These are phyloP conservation scores for Mallotus nudiflorus DNA, from an alignment of 345 rosid species.

Conservation along the genomic window DNA sequence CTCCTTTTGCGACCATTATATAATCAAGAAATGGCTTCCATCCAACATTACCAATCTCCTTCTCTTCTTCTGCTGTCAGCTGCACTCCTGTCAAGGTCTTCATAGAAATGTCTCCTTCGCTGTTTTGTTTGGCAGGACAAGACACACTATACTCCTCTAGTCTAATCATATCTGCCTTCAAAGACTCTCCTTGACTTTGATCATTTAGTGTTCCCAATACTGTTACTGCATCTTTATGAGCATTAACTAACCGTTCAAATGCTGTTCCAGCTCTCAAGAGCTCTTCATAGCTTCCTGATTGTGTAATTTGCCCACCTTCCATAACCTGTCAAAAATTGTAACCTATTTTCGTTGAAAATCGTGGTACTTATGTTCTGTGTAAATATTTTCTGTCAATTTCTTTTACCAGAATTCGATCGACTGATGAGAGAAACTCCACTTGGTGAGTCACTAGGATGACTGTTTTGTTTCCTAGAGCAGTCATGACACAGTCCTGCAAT, in stretches of 20 bases:
- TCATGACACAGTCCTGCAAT: conserved; percentile 41
- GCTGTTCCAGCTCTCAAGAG: conserved; percentile 32
- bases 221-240: conserved; percentile 33
- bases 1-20: conserved; percentile 24
- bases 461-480: conserved; percentile 30
- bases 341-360: not conserved
- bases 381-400: not conserved
- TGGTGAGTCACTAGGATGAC: conserved; percentile 49
- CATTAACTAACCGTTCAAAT: conserved; percentile 36
- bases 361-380: not conserved
- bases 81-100: conserved; percentile 22
- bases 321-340: conserved; percentile 31
- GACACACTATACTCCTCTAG: not conserved
- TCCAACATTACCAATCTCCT: conserved; percentile 34
- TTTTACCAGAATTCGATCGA: conserved; percentile 40
- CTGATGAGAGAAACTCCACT: conserved; percentile 40
- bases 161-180: not conserved
- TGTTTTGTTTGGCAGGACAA: not conserved
- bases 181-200: conserved; percentile 1
- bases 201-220: conserved; percentile 17
- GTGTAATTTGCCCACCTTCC: conserved; percentile 35
- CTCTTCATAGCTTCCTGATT: conserved; percentile 36
- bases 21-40: conserved; percentile 35
- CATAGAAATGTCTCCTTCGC: conserved; percentile 7
- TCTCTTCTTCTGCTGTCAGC: conserved; percentile 45